Conservation (phyloP, 2,329 filamentous ascomycete genomes). For the Emergomyces orientalis region DNA sequence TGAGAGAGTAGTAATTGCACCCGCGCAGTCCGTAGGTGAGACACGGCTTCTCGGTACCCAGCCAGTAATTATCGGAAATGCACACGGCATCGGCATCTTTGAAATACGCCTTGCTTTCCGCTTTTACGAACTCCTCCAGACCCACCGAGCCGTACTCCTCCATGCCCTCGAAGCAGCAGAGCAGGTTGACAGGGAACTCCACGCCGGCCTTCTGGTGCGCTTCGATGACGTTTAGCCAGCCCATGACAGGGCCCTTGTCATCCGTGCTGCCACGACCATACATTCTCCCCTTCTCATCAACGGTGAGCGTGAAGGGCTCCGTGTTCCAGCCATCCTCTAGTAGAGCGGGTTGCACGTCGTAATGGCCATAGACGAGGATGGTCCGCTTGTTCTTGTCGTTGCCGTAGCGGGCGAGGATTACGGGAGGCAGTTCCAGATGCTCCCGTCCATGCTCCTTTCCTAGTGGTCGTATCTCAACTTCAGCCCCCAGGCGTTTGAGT, state of each 20-base stretch:
- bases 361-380: constrained; percentile 95
- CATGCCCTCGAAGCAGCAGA: constrained; percentile 99
- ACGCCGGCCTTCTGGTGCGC: constrained; percentile 91
- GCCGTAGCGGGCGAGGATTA: constrained; percentile 85
- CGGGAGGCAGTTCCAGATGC: constrained; percentile 81
- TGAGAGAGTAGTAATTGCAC: constrained; percentile 94
- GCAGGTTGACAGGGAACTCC: constrained; percentile 91
- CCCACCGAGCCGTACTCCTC: constrained; percentile 98
- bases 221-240: constrained; percentile 97
- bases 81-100: constrained; percentile 92
- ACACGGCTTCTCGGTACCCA: constrained; percentile 96
- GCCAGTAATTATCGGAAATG: constrained; percentile 99
- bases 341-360: constrained; percentile 93
- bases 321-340: constrained; percentile 93
- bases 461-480: constrained; percentile 75
- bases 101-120: constrained; percentile 89
- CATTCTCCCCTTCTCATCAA: constrained; percentile 91
- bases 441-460: constrained; percentile 90
- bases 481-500: constrained; percentile 72
- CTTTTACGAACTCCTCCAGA: constrained; percentile 85
- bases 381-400: constrained; percentile 87
- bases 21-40: constrained; percentile 94
- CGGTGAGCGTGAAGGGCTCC: constrained; percentile 78
- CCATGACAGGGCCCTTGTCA: constrained; percentile 94
- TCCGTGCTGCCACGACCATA: constrained; percentile 92